Base-by-base conservation (phyloP, 441 rosid species). In the Gossypium davidsonii region DNA sequence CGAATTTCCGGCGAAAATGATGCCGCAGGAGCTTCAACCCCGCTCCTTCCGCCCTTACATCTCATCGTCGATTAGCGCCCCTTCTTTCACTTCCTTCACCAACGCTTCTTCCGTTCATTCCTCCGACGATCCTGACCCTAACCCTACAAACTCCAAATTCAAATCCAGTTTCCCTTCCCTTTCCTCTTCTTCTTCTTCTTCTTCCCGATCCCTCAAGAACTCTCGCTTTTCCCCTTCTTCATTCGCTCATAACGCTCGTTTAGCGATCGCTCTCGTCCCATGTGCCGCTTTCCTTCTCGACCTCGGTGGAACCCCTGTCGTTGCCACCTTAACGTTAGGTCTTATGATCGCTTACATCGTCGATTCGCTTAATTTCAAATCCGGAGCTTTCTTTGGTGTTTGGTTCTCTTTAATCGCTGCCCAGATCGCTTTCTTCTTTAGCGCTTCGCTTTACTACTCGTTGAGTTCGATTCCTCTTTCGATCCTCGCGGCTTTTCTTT, bases 21-120 rank as follows among this genome's bases (percentile, higher is more conserved):
- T 92, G 75, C 93, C 98, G 84, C 93, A 93, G 93, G 97, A 91
- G 90, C 88, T 91, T 60, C 94, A 92, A 76, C 53, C 98, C 12
- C 90, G 96, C 79, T 82, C 91, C 39, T 89, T 87, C 84, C 91
- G 97, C 55, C 96, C 99, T 2, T 88, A 90, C 83, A 89, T 90
- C 60, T 65, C 96, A 8, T 73, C 97, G 48, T 82, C 96, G 63
- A 57, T 80, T 11, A 78, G 86, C 67, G 87, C 85, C 23, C 90
- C 92, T 51, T 65, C 90, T 49, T 80, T 86, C 48, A 68, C 94
- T 69, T 76, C 87, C 72, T 75, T 76, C 86, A 74, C 77, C 70
- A 25, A 59, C 17, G 31, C 73, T 15, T 63, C 73, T 63, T 76
- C 52, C 15, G 52, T 46, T 89, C 66, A 74, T 82, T 52, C 71